These are phyloP conservation scores for Amphicarpaea edgeworthii DNA, from an alignment of 306 rosid species.

Conservation along the genomic window DNA sequence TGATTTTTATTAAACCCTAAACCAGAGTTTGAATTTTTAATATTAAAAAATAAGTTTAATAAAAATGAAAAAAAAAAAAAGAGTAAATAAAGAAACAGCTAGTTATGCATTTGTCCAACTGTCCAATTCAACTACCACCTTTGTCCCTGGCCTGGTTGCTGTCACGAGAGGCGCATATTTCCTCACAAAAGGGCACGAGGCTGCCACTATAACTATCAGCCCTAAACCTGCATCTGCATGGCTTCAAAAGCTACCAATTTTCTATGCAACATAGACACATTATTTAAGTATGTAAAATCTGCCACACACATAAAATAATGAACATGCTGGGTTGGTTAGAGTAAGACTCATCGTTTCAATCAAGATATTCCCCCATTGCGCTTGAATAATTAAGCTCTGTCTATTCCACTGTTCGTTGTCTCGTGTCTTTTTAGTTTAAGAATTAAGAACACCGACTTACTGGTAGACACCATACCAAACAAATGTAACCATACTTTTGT, in stretches of 20 bases:
- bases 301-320: not conserved
- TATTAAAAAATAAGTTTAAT: not conserved
- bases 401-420: not conserved
- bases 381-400: not conserved
- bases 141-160: not conserved
- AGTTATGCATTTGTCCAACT: not conserved
- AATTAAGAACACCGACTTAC: not conserved
- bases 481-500: not conserved
- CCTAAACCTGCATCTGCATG: not conserved
- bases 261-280: not conserved
- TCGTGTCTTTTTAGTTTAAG: not conserved
- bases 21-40: too few relatives aligned
- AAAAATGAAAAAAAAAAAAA: not conserved
- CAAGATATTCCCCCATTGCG: constrained; percentile 19
- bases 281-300: not conserved
- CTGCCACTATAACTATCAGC: not conserved
- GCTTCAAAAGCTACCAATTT: not conserved
- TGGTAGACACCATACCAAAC: constrained; percentile 9
- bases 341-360: constrained; percentile 6
- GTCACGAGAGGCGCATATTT: not conserved
- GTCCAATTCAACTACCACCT: not conserved
- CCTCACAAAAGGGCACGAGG: not conserved
- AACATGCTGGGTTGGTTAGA: not conserved
- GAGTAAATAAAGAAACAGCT: not conserved
- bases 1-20: too few relatives aligned